A percentile compares a stretch with the other conserved stretches of the same genome.
Evolutionary conservation across 2,329 filamentous ascomycete genomes (phyloP).

Genomic region (Colletotrichum orbiculare): DNA sequence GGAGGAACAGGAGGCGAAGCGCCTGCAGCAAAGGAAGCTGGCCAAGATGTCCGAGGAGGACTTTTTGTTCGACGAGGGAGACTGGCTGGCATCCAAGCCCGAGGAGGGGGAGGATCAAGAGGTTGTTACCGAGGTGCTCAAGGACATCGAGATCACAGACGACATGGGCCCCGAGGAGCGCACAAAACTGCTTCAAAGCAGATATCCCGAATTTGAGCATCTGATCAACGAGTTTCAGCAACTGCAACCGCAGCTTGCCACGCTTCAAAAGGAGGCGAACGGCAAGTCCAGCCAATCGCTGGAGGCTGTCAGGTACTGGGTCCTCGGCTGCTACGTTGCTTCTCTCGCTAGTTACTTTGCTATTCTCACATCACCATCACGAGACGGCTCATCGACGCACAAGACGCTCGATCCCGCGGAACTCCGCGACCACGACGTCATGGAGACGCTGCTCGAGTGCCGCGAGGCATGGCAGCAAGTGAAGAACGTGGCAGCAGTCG

Average conservation of each 20-base stretch:
- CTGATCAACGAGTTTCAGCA: conserved; percentile 82
- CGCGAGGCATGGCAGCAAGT: conserved; percentile 83
- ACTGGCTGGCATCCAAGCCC: conserved; percentile 76
- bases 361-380: conserved; percentile 83
- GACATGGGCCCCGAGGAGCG: conserved; percentile 82
- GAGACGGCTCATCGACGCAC: conserved; percentile 63
- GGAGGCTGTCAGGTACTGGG: conserved; percentile 79
- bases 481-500: conserved; percentile 69
- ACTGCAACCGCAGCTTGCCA: conserved; percentile 74
- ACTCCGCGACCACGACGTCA: conserved; percentile 89
- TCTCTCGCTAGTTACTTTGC: conserved; percentile 94
- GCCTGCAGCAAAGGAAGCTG: conserved; percentile 90
- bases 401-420: conserved; percentile 79
- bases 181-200: conserved; percentile 77
- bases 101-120: conserved; percentile 63
- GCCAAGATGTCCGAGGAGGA: conserved; percentile 90
- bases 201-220: conserved; percentile 93
- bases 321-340: conserved; percentile 87
- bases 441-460: conserved; percentile 84
- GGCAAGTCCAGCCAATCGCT: conserved; percentile 63
- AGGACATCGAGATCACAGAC: conserved; percentile 83
- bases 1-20: conserved; percentile 90
- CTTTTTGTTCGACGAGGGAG: conserved; percentile 90
- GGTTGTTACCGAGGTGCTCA: conserved; percentile 86
- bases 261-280: conserved; percentile 68